Base-by-base conservation (phyloP, 1,139 yeast species). In the Taphrina deformans region DNA sequence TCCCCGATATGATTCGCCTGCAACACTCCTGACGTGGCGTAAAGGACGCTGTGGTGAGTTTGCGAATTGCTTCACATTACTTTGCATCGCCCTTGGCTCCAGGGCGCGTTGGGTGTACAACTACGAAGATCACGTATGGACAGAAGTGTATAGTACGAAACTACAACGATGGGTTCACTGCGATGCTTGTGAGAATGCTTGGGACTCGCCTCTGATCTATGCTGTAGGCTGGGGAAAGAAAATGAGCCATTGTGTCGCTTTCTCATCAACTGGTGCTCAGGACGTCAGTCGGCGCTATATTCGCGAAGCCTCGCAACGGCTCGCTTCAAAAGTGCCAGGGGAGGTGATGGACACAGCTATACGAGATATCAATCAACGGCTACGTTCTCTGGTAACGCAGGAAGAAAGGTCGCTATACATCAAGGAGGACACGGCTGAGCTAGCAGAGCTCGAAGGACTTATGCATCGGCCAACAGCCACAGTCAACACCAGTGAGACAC, bases 21-120 rank as follows among this genome's bases (percentile, higher is more conserved):
- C 58, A 29, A 78, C 78, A 0, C 83, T 83, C 67, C 76, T 93
- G 40, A 77, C 81, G 27, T 83, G 87, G 0, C 77, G 90, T 46
- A 73, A 75, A 38, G 98, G 98, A 0, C 79, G 99, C 55, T 92
- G 99, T 76, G 99, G 99, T 1, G 99, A 92, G 74, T 92, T 96
- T 96, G 95, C 92, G 66, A 88, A 89, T 73, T 83, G 95, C 69
- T 91, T 92, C 73, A 81, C 89, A 64, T 77, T 90, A 50, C 76
- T 91, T 2, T 77, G 92, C 67, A 80, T 85, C 48, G 85, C 96
- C 0, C 76, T 91, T 44, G 90, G 88, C 0, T 76, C 85, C 6
- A 78, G 83, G 44, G 79, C 82, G 0, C 76, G 99, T 65, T 91
- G 87, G 73, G 79, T 91, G 1, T 89, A 96, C 96, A 91, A 91